Percentiles rank a stretch among this genome's conserved stretches.
Conservation (phyloP, 2,329 filamentous ascomycete genomes). For the Ascochyta clinopodiicola region DNA sequence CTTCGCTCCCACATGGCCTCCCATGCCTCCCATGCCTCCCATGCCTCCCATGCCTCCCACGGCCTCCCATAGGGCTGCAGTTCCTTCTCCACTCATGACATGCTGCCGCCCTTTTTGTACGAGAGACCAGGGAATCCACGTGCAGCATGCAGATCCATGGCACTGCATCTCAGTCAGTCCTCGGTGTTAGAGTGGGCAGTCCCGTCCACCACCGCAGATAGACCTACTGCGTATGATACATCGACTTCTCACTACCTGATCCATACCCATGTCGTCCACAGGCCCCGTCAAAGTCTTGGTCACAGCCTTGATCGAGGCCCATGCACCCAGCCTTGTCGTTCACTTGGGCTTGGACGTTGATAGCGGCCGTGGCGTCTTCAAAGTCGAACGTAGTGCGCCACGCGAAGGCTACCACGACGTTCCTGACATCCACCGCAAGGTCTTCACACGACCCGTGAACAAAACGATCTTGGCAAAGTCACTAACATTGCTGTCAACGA, state of each 20-base stretch:
- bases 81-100: neutral
- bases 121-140: neutral
- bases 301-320: constrained; percentile 65
- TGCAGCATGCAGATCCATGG: neutral
- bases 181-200: neutral
- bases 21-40: too few species aligned
- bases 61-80: neutral
- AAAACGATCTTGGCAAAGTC: constrained; percentile 31
- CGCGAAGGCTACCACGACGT: constrained; percentile 72
- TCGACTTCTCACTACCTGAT: neutral
- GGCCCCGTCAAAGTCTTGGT: constrained; percentile 55
- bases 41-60: neutral
- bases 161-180: neutral
- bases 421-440: constrained; percentile 69
- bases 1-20: neutral
- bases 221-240: too few species aligned
- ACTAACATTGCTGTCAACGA: constrained; percentile 29
- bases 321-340: constrained; percentile 65
- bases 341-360: constrained; percentile 81
- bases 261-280: neutral
- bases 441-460: constrained; percentile 39
- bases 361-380: constrained; percentile 64
- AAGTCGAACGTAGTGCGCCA: constrained; percentile 73
- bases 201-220: too few species aligned
- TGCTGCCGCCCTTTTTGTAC: neutral